These are phyloP conservation scores for Hericium erinaceus DNA, from an alignment of 768 basidiomycete genomes.

Conservation along the genomic window DNA sequence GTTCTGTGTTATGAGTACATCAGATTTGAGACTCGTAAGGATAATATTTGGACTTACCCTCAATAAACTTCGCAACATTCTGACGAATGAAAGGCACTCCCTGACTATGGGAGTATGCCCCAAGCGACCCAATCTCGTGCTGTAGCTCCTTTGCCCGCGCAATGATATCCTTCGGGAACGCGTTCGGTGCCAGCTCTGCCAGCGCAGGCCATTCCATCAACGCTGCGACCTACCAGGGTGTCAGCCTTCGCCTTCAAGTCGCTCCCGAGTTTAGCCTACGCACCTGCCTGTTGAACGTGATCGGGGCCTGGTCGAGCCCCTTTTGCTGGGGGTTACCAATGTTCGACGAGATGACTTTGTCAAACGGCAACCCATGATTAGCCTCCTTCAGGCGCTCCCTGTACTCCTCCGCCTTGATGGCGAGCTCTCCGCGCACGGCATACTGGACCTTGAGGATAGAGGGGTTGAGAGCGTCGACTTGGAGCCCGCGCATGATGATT, in stretches of 20 bases:
- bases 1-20: conserved; percentile 37
- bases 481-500: conserved; percentile 34
- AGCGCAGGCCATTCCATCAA: conserved; percentile 89
- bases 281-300: conserved; percentile 91
- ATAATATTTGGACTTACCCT: conserved; percentile 38
- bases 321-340: conserved; percentile 98
- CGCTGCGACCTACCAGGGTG: conserved; percentile 59
- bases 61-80: conserved; percentile 84
- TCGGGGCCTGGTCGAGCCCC: conserved; percentile 85
- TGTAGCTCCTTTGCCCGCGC: conserved; percentile 75
- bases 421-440: conserved; percentile 94
- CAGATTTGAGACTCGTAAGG: not conserved
- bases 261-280: conserved; percentile 13
- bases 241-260: not conserved
- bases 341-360: conserved; percentile 85
- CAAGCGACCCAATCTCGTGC: conserved; percentile 81
- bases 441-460: conserved; percentile 84
- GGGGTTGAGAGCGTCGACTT: conserved; percentile 70
- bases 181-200: conserved; percentile 60
- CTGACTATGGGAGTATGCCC: conserved; percentile 94
- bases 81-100: conserved; percentile 84
- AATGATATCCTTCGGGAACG: conserved; percentile 81
- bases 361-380: conserved; percentile 65
- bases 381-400: conserved; percentile 55
- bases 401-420: conserved; percentile 85